Evolutionary conservation across 2,329 filamentous ascomycete genomes (phyloP), one percentile per base, ranked within the genome.

Genomic region (Elsinoe necatrix): DNA sequence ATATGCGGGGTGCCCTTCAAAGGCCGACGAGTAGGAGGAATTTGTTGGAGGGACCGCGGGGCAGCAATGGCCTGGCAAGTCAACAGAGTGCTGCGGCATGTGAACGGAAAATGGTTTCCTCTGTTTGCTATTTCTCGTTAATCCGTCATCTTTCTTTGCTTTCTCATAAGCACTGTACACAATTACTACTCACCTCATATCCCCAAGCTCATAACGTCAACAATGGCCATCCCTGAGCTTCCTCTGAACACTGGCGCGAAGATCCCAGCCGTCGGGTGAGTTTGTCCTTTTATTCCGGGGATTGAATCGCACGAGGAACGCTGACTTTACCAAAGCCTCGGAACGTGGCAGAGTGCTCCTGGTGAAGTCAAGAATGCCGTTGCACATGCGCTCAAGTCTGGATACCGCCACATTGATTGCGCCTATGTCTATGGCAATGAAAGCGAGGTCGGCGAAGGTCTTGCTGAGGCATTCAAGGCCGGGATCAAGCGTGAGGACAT

Each of bases 391-490:
- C 71, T 77, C 60, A 74, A 75, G 64, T 63, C 63, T n/a, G 75
- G 75, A 16, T 78, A 77, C 68, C 68, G 71, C 47, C 76, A 78
- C 65, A 78, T 90, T 63, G 86, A 90, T 72, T 80, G 82, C 62
- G 84, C 86, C 4, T 88, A 86, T 75, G 86, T 84, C 73, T 89
- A 89, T 71, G 84, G 78, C 63, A 91, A 95, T 70, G 89, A 95
- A 72, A 80, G 85, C 48, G 87, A 92, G 70, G 89, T 95, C 14
- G 89, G 89, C 61, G 75, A 84, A 67, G 89, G 86, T 8, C 79
- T 95, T 55, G 81, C 83, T 67, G 83, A 87, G 57, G 88, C 86
- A 27, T 82, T 92, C 65, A 65, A 63, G 39, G 74, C 81, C 4
- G 87, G 87, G 21, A 76, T 80, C 60, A 86, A 85, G 78, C 81